Percentiles rank a stretch among this genome's conserved stretches.
These are phyloP conservation scores for Psilocybe azurescens DNA, from an alignment of 768 basidiomycete genomes.

Conservation along the genomic window DNA sequence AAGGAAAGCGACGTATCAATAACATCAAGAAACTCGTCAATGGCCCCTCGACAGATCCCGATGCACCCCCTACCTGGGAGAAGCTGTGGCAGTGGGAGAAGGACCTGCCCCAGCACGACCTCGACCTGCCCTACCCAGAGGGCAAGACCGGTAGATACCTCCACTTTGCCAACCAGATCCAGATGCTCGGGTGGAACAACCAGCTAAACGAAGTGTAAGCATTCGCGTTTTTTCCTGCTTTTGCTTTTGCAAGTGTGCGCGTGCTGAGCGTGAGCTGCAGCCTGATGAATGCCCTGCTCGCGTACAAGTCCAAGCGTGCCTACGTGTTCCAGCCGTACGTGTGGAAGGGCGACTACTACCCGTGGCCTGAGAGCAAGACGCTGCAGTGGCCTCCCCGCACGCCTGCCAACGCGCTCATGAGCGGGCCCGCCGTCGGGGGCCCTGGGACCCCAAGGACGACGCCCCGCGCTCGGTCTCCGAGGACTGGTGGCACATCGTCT, in stretches of 20 bases:
- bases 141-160: constrained; percentile 54
- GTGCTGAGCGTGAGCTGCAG: constrained; percentile 26
- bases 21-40: background rate
- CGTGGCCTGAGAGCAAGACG: constrained; percentile 40
- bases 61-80: constrained; percentile 23
- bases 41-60: constrained; percentile 1
- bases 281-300: constrained; percentile 55
- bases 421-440: constrained; percentile 53
- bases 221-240: background rate
- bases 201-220: constrained; percentile 55
- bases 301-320: constrained; percentile 52
- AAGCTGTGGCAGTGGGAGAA: constrained; percentile 45
- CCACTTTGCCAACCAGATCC: constrained; percentile 50
- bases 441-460: constrained; percentile 45
- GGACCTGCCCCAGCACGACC: constrained; percentile 54
- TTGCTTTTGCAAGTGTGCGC: background rate
- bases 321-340: constrained; percentile 56
- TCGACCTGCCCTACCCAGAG: constrained; percentile 52
- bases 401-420: constrained; percentile 48
- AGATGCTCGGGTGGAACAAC: constrained; percentile 57
- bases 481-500: constrained; percentile 49
- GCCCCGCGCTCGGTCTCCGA: constrained; percentile 51
- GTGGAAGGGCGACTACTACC: constrained; percentile 49
- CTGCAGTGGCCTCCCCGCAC: constrained; percentile 35
- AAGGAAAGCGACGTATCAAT: background rate